Percentiles rank a stretch among this genome's conserved stretches.
Evolutionary conservation across 306 rosid species (phyloP).

Genomic region (Ceratonia siliqua): DNA sequence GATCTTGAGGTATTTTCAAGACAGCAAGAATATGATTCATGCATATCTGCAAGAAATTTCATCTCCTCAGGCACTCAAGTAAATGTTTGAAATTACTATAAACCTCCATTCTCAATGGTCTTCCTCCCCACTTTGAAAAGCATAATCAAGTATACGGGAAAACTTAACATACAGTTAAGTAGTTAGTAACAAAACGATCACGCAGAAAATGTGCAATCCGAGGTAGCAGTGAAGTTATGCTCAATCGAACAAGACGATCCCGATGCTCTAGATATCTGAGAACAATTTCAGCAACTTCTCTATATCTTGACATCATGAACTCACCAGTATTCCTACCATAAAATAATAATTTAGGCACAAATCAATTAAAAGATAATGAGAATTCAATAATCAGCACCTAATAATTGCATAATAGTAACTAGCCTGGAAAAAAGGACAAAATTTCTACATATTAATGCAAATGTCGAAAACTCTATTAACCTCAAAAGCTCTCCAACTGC

Average conservation of each 20-base stretch:
- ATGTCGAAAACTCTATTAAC: slow-evolving; percentile 45
- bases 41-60: slow-evolving; percentile 81
- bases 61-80: slow-evolving; percentile 37
- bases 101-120: slow-evolving; percentile 16
- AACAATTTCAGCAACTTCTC: slow-evolving; percentile 98
- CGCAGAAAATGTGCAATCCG: slow-evolving; percentile 98
- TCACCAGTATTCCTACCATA: slow-evolving; percentile 93
- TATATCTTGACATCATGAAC: slow-evolving; percentile 99
- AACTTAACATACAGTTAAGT: slow-evolving; percentile 68
- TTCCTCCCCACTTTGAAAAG: slow-evolving; percentile 27
- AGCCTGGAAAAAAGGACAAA: slow-evolving; percentile 6
- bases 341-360: slow-evolving; percentile 27
- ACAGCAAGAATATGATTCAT: slow-evolving; percentile 97
- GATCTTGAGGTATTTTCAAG: slow-evolving; percentile 87
- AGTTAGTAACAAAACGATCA: slow-evolving; percentile 94
- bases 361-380: not conserved
- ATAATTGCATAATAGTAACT: slow-evolving; percentile 5
- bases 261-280: slow-evolving; percentile 90
- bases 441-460: slow-evolving; percentile 16
- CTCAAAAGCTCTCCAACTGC: slow-evolving; percentile 99
- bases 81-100: not conserved
- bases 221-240: slow-evolving; percentile 95
- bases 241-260: slow-evolving; percentile 94
- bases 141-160: slow-evolving; percentile 28
- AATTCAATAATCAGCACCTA: slow-evolving; percentile 8